Conservation (phyloP, 306 rosid genomes). For the Sechiopsis laciniata region DNA sequence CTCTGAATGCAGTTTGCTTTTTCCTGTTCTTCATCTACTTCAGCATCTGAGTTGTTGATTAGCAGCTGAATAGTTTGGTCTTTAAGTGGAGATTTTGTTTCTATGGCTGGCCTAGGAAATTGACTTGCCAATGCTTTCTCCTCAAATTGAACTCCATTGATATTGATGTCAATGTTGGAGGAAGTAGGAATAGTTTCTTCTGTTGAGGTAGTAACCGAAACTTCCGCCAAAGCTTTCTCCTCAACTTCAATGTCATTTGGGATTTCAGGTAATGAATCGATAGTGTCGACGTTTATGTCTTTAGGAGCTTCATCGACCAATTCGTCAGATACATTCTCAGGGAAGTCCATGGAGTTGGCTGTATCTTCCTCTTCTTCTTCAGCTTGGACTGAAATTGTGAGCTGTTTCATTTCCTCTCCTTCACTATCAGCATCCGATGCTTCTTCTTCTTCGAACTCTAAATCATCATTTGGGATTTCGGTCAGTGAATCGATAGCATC, state of each 20-base stretch:
- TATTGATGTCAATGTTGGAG: background rate
- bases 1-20: no score
- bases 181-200: background rate
- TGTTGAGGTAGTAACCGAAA: background rate
- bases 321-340: constrained; percentile 7
- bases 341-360: background rate
- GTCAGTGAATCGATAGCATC: no score
- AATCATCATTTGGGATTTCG: no score
- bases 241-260: background rate
- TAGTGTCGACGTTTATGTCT: background rate
- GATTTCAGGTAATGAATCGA: background rate
- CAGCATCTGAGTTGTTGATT: background rate
- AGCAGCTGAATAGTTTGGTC: constrained; percentile 1
- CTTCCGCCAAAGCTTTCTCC: constrained; percentile 14
- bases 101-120: constrained; percentile 36
- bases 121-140: constrained; percentile 20
- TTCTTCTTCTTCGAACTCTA: background rate
- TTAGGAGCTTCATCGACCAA: constrained; percentile 9
- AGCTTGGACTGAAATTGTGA: background rate
- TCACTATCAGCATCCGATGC: background rate
- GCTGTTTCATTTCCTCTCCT: background rate
- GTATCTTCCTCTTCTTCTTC: background rate
- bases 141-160: background rate
- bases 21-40: constrained; percentile 25
- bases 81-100: constrained; percentile 21